phyloP scores from a whole-genome alignment of 768 basidiomycete genomes.

The Trametes cingulata region DNA sequence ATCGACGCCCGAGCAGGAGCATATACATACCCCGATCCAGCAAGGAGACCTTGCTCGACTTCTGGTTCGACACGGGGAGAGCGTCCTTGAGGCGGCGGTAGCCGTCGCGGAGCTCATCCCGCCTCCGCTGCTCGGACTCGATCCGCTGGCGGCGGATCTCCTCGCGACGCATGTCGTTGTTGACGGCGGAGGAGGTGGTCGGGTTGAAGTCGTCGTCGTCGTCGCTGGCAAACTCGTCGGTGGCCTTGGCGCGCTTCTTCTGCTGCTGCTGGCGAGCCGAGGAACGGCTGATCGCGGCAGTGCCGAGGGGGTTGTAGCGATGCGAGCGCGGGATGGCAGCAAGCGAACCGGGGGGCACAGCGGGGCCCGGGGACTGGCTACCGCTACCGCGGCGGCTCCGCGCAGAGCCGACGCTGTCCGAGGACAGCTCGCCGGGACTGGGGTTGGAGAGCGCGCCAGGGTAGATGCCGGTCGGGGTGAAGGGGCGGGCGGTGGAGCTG shows the following conservation, averaged over 20 bases:
- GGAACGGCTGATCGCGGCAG: conserved; percentile 49
- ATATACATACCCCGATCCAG: conserved; percentile 72
- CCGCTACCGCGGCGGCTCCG: conserved; percentile 69
- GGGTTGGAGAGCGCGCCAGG: conserved; percentile 74
- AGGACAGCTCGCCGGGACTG: conserved; percentile 69
- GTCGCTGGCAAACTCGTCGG: conserved; percentile 66
- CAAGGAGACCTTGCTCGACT: conserved; percentile 88
- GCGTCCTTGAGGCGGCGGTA: conserved; percentile 90
- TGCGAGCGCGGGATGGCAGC: conserved; percentile 72
- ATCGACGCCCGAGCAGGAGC: conserved; percentile 5
- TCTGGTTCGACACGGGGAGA: conserved; percentile 87
- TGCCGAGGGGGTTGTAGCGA: conserved; percentile 72
- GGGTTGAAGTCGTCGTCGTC: conserved; percentile 78
- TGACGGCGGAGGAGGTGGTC: conserved; percentile 40
- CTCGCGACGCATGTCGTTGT: conserved; percentile 77
- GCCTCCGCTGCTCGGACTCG: conserved; percentile 89
- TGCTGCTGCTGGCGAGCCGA: conserved; percentile 44
- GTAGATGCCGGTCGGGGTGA: conserved; percentile 69
- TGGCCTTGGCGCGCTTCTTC: conserved; percentile 45
- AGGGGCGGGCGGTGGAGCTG: conserved; percentile 57
- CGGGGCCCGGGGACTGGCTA: conserved; percentile 51
- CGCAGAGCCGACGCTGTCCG: conserved; percentile 67
- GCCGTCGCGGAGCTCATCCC: conserved; percentile 91
- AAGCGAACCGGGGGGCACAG: conserved; percentile 47
- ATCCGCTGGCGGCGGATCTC: conserved; percentile 91